These are phyloP conservation scores for Leccinum truebloodii DNA, from an alignment of 768 basidiomycete genomes.

Conservation along the genomic window DNA sequence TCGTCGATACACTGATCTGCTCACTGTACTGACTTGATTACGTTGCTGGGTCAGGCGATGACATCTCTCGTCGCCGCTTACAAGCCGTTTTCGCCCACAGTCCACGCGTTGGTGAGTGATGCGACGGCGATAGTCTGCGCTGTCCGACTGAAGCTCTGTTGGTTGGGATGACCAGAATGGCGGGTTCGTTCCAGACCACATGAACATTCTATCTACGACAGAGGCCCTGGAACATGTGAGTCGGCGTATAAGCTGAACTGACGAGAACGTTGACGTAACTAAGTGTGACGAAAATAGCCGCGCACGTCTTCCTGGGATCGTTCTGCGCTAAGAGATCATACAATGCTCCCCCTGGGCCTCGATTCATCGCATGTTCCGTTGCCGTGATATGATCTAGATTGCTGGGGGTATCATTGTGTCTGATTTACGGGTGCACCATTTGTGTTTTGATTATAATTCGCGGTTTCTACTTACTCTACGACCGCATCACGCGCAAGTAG, in stretches of 20 bases:
- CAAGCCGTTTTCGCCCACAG: conserved; percentile 69
- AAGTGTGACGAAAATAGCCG: conserved; percentile 44
- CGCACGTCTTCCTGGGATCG: conserved; percentile 53
- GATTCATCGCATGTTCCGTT: conserved; percentile 29
- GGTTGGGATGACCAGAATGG: conserved; percentile 41
- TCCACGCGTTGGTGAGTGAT: conserved; percentile 65
- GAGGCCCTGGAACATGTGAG: conserved; percentile 63
- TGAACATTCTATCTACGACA: conserved; percentile 64
- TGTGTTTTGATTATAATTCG: not conserved
- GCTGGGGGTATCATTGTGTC: not conserved
- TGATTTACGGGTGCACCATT: not conserved
- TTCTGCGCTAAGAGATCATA: conserved; percentile 45
- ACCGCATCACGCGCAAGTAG: no score
- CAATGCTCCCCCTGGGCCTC: conserved; percentile 61
- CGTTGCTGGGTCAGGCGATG: conserved; percentile 44
- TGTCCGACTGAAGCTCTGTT: not conserved
- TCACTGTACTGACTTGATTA: not conserved
- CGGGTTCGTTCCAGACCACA: conserved; percentile 63
- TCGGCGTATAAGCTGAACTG: not conserved
- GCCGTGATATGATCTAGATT: conserved; percentile 10
- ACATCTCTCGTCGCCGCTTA: conserved; percentile 47
- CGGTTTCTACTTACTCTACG: not conserved
- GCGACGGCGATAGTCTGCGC: not conserved
- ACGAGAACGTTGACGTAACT: not conserved
- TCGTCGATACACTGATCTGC: conserved; percentile 1